These are phyloP conservation scores for Bipolaris bicolor DNA, from an alignment of 2,329 filamentous ascomycete species.

Conservation along the genomic window DNA sequence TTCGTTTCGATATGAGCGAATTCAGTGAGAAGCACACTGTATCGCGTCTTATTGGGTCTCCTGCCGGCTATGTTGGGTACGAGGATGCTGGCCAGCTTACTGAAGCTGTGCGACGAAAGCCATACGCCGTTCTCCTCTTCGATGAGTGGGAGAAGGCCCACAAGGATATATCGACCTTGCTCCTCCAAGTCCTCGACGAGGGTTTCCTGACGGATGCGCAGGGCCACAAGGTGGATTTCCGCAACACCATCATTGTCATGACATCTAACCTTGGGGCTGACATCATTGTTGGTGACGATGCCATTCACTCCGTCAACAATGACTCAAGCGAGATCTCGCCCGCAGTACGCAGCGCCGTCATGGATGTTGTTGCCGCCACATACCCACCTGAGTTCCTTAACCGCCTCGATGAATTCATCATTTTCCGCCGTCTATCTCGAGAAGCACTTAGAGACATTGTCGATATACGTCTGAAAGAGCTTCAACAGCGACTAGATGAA, in stretches of 20 bases:
- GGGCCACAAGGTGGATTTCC: conserved; percentile 95
- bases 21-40: conserved; percentile 98
- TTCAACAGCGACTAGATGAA: conserved; percentile 83
- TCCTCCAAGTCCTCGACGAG: conserved; percentile 94
- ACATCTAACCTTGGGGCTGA: conserved; percentile 95
- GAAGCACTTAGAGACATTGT: conserved; percentile 87
- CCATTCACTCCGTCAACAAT: conserved; percentile 63
- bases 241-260: conserved; percentile 94
- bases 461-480: conserved; percentile 84
- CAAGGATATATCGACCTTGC: conserved; percentile 86
- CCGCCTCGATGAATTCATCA: conserved; percentile 93
- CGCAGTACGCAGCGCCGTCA: conserved; percentile 77
- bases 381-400: conserved; percentile 96
- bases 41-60: conserved; percentile 87
- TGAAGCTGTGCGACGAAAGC: conserved; percentile 91
- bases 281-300: conserved; percentile 80
- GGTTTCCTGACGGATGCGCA: conserved; percentile 95
- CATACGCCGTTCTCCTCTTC: conserved; percentile 91
- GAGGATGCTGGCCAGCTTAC: conserved; percentile 96
- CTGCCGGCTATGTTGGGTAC: conserved; percentile 94
- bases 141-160: conserved; percentile 99
- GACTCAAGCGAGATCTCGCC: conserved; percentile 70
- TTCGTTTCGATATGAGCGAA: conserved; percentile 97
- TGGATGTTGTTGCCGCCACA: conserved; percentile 78
- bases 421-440: conserved; percentile 86